These are phyloP conservation scores for Fusarium sp. DNA, from an alignment of 2,329 filamentous ascomycete species.

Conservation along the genomic window DNA sequence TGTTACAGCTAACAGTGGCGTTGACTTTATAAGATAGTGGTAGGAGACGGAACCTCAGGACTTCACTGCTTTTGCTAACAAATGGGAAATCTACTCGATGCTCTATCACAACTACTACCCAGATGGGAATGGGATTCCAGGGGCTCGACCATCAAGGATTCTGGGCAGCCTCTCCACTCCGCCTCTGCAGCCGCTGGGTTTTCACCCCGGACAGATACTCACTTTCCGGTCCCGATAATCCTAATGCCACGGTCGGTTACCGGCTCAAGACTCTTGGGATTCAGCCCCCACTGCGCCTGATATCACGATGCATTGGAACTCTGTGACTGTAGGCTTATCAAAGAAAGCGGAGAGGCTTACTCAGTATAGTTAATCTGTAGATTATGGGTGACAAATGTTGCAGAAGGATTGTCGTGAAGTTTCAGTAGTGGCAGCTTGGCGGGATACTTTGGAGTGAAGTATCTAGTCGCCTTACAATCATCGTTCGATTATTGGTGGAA, in stretches of 20 bases:
- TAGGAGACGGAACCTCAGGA: not conserved
- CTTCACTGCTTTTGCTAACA: not conserved
- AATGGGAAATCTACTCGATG: not conserved
- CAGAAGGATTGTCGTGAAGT: constrained; percentile 5
- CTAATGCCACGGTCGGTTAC: not conserved
- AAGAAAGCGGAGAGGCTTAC: not conserved
- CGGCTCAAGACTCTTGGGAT: not conserved
- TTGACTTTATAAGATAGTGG: constrained; percentile 5
- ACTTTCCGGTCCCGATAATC: not conserved
- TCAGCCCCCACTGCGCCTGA: not conserved
- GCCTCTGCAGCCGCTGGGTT: not conserved
- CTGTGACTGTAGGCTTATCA: not conserved
- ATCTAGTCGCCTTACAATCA: not conserved
- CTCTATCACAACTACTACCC: not conserved
- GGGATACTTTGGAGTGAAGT: not conserved
- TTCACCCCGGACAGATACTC: not conserved
- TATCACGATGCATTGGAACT: not conserved
- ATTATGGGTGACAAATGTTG: not conserved
- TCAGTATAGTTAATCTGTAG: not conserved
- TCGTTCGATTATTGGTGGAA: not conserved
- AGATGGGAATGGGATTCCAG: not conserved
- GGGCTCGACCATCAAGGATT: not conserved
- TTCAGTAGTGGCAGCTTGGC: not conserved
- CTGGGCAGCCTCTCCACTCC: not conserved
- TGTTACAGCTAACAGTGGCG: not conserved